phyloP scores from a whole-genome alignment of 768 basidiomycete species.

The Brasilioporus rufonigricans region DNA sequence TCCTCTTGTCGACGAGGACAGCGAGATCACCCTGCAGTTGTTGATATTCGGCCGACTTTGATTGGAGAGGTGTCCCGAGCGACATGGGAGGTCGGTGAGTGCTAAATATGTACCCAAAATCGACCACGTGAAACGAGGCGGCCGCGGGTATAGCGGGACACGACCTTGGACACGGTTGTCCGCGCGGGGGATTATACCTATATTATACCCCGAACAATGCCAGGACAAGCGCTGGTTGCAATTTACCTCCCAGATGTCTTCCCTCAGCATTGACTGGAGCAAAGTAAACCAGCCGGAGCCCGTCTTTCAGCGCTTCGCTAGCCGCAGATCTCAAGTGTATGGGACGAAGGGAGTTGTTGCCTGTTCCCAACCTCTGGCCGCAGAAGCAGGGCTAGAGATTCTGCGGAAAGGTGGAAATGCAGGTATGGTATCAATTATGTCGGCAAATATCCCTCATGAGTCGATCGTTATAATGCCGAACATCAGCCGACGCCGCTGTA shows the following conservation, averaged over 20 bases:
- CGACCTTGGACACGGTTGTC: slow-evolving; percentile 12
- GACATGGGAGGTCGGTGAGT: slow-evolving; percentile 41
- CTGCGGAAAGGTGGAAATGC: slow-evolving; percentile 94
- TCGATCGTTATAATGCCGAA: not conserved
- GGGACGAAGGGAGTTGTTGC: slow-evolving; percentile 86
- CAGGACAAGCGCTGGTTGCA: not conserved
- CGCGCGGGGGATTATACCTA: slow-evolving; percentile 1
- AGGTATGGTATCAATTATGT: slow-evolving; percentile 48
- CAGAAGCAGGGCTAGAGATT: slow-evolving; percentile 89
- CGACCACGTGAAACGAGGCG: slow-evolving; percentile 8
- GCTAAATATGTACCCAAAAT: not conserved
- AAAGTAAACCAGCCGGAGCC: slow-evolving; percentile 69
- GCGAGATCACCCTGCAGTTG: slow-evolving; percentile 76
- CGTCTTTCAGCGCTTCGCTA: slow-evolving; percentile 69
- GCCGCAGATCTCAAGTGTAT: slow-evolving; percentile 84
- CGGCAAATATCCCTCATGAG: not conserved
- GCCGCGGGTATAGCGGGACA: not conserved
- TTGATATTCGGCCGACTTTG: slow-evolving; percentile 71
- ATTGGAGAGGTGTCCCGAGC: slow-evolving; percentile 60
- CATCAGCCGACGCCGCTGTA: slow-evolving; percentile 86
- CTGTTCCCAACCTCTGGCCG: slow-evolving; percentile 88
- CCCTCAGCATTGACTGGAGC: slow-evolving; percentile 46
- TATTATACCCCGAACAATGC: not conserved
- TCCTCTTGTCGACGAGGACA: slow-evolving; percentile 72
- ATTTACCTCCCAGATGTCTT: slow-evolving; percentile 20